A percentile compares a stretch with the other conserved stretches of the same genome.
These are phyloP conservation scores for Sextonia rubra DNA, from an alignment of 164 flowering plant genomes.

Conservation along the genomic window DNA sequence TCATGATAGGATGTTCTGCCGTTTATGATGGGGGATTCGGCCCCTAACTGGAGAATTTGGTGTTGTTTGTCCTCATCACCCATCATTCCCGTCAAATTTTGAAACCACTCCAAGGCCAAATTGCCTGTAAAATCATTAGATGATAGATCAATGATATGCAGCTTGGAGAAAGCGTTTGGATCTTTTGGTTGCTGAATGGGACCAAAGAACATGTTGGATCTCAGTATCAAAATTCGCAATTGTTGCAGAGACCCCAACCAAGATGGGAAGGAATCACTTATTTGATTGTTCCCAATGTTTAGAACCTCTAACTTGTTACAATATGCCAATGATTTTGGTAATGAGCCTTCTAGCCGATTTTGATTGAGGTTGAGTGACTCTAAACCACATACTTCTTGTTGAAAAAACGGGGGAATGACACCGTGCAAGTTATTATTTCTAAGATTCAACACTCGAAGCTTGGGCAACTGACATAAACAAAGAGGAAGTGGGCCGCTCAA, in stretches of 20 bases:
- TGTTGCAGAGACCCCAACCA: constrained; percentile 27
- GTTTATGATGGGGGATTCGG: too few species aligned
- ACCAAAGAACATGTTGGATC: constrained; percentile 48
- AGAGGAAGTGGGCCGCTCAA: constrained; percentile 36
- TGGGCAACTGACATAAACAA: constrained; percentile 22
- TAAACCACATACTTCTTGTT: constrained; percentile 24
- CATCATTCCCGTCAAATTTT: constrained; percentile 26
- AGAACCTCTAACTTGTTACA: constrained; percentile 48
- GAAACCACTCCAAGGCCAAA: constrained; percentile 18
- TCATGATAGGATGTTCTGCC: not conserved
- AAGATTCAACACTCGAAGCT: constrained; percentile 32
- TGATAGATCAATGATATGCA: constrained; percentile 54
- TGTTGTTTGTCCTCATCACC: not conserved
- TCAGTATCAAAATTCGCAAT: constrained; percentile 52
- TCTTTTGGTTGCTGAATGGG: constrained; percentile 7
- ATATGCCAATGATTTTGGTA: constrained; percentile 46
- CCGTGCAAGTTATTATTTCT: constrained; percentile 40
- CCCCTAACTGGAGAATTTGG: not conserved
- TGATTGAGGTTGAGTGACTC: constrained; percentile 37
- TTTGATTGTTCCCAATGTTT: constrained; percentile 49
- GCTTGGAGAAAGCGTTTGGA: constrained; percentile 18
- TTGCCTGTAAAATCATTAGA: constrained; percentile 40
- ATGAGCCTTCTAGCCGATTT: constrained; percentile 40
- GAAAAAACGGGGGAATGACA: constrained; percentile 29
- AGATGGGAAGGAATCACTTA: constrained; percentile 46